Evolutionary conservation across 75 land plant genomes (phyloP), one percentile per base, ranked within the genome.

Genomic region (Selaginella tamariscina): DNA sequence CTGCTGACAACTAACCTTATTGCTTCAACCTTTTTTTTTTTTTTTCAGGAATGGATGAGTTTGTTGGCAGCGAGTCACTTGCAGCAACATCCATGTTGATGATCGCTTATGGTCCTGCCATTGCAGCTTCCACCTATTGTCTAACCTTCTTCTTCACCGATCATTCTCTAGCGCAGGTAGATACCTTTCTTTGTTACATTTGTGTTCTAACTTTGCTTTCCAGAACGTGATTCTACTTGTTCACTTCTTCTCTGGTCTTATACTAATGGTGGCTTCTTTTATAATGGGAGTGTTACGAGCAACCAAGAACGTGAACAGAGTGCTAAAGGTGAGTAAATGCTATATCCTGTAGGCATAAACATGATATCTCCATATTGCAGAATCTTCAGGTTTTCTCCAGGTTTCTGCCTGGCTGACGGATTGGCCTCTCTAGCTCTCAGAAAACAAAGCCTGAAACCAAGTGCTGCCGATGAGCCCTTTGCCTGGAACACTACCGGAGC

Each of bases 341-440:
- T 27, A 55, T 69, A 27, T 69, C 24, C 9, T 1, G 65, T 18
- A 32, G 30, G 55, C 8, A 39, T 5, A 5, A 5, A 5, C 5
- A 39, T 15, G 5, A 5, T 39, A 5, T 39, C 49, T 55, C 21
- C 55, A 27, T 55, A 1, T 70, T 56, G 22, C 29, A 56, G 1
- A 21, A 70, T 85, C 74, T 85, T 78, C 65, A 76, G 88, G 68
- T 24, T 86, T 63, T 81, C 87, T 1, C 88, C 88, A 33, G 84
- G 88, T 44, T 86, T 86, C 68, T 86, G 88, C 70, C 79, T 86
- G 69, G 86, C 88, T 30, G 88, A 86, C 76, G 88, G 87, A n/a
- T 82, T 86, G 67, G 88, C 87, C 49, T 86, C 88, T 22, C 76
- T 86, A 64, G 88, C 88, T 59, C 81, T 86, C 59, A 74, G 86